A percentile compares a stretch with the other conserved stretches of the same genome.
Evolutionary conservation across 352 stramenopile genomes (phyloP).

Genomic region (Phytopythium chamaehyphon): DNA sequence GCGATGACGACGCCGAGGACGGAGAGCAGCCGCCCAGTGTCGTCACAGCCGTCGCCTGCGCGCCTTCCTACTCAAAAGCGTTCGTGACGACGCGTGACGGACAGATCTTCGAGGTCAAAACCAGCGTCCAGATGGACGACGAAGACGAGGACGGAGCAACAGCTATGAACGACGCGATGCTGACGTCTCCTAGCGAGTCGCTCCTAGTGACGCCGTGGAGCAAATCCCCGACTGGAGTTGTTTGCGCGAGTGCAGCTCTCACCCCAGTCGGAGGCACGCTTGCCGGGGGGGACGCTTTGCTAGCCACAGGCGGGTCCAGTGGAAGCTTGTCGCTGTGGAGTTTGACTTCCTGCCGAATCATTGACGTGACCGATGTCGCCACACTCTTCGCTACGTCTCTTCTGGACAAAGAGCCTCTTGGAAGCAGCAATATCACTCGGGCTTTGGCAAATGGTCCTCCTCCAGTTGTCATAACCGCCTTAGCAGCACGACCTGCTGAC

Average conservation of each 20-base stretch:
- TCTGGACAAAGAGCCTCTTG: constrained; percentile 5
- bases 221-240: constrained; percentile 42
- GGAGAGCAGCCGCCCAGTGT: constrained; percentile 2
- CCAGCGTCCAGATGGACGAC: constrained; percentile 43
- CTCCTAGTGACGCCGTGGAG: constrained; percentile 40
- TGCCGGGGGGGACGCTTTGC: constrained; percentile 28
- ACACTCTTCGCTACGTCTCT: constrained; percentile 26
- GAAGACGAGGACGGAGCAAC: constrained; percentile 38
- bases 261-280: constrained; percentile 52
- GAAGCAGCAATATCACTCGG: neutral
- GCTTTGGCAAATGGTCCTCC: neutral
- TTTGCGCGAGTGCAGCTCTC: constrained; percentile 41
- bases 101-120: constrained; percentile 63
- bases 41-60: constrained; percentile 36
- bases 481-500: constrained; percentile 42
- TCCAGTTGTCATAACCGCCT: constrained; percentile 34
- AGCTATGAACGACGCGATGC: neutral
- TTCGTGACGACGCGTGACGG: constrained; percentile 55
- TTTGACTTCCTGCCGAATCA: constrained; percentile 34
- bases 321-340: constrained; percentile 52
- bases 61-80: constrained; percentile 50
- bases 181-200: constrained; percentile 9
- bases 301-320: constrained; percentile 47
- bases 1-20: neutral
- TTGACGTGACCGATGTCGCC: constrained; percentile 32